Evolutionary conservation across 208 protist genomes (phyloP).

Genomic region (Crithidia fasciculata): DNA sequence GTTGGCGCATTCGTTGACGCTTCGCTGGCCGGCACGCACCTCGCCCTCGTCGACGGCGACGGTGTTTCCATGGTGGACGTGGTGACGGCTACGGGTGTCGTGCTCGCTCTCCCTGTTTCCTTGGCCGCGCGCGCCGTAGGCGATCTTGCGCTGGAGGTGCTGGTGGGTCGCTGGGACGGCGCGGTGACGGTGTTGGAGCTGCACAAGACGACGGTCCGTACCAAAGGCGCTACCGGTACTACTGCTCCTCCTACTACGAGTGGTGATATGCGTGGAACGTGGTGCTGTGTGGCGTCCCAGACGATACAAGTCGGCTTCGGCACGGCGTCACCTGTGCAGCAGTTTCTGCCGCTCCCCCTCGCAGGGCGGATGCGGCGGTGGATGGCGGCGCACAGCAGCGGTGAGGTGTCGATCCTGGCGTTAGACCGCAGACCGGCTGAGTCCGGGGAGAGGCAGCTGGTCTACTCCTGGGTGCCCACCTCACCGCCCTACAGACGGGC

Average conservation of each 20-base stretch:
- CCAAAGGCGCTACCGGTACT: neutral
- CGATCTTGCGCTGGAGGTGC: conserved; percentile 5
- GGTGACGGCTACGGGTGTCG: neutral
- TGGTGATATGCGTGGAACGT: neutral
- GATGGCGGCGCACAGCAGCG: conserved; percentile 32
- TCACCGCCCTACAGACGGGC: conserved; percentile 10
- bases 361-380: conserved; percentile 20
- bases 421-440: neutral
- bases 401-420: conserved; percentile 31
- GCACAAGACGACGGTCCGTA: neutral
- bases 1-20: conserved; percentile 14
- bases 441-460: neutral
- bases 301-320: conserved; percentile 3
- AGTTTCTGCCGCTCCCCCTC: conserved; percentile 21
- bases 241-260: neutral
- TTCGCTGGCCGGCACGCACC: conserved; percentile 1
- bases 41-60: neutral
- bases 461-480: conserved; percentile 9
- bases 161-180: conserved; percentile 34
- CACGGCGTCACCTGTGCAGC: conserved; percentile 22
- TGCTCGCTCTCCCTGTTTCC: neutral
- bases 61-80: conserved; percentile 8
- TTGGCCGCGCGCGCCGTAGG: neutral
- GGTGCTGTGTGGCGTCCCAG: conserved; percentile 22
- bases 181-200: conserved; percentile 20